Conservation (phyloP, 176 grass and related monocot genomes). For the Hsuehochloa calcarea region DNA sequence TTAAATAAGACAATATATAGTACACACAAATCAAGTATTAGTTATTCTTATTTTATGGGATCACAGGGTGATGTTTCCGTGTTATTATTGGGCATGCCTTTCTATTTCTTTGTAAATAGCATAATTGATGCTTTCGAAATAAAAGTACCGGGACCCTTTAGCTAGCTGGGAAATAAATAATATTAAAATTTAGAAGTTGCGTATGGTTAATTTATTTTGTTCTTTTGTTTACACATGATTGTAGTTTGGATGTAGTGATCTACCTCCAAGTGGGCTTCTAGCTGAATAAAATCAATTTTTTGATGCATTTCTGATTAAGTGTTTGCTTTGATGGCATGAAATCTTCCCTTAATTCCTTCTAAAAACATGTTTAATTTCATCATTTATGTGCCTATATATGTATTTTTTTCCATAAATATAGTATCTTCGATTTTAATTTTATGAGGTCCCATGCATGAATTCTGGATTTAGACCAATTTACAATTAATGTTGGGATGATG, state of each 20-base stretch:
- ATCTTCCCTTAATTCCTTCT: background rate
- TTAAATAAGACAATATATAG: background rate
- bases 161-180: background rate
- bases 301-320: background rate
- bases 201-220: background rate
- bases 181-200: background rate
- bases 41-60: background rate
- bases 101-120: background rate
- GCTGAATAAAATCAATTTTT: background rate
- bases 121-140: background rate
- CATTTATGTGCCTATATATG: background rate
- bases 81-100: background rate
- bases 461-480: background rate
- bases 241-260: background rate
- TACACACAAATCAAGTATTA: background rate
- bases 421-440: background rate
- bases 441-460: background rate
- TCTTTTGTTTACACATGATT: background rate
- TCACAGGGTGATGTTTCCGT: background rate
- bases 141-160: background rate
- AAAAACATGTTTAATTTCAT: background rate
- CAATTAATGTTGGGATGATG: background rate
- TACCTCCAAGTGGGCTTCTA: background rate
- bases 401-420: background rate
- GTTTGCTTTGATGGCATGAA: background rate